Percentiles rank a stretch among this genome's conserved stretches.
phyloP scores from a whole-genome alignment of 306 rosid genomes.

The Citrullus mucosospermus region DNA sequence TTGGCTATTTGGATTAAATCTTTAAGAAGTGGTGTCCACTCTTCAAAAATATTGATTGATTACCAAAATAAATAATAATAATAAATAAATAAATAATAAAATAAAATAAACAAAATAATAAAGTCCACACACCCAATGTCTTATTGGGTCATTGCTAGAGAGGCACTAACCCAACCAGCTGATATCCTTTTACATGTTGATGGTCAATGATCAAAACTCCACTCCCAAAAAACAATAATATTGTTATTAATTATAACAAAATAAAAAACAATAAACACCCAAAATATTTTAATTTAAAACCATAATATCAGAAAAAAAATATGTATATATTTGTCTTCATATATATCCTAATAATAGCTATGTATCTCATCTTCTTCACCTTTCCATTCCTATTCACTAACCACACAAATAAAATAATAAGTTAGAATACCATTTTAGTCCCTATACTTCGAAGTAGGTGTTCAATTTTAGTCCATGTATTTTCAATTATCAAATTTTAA shows the following conservation, averaged over 20 bases:
- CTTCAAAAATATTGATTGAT: not conserved
- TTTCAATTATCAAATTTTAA: too few species aligned
- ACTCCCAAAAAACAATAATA: not conserved
- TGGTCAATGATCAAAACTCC: constrained; percentile 5
- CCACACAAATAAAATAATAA: not conserved
- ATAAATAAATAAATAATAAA: not conserved
- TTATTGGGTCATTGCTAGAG: not conserved
- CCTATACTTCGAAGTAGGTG: too few species aligned
- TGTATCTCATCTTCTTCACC: not conserved
- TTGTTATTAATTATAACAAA: too few species aligned
- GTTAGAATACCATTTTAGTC: too few species aligned
- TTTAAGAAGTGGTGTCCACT: not conserved
- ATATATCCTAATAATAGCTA: not conserved
- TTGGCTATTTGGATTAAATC: not conserved
- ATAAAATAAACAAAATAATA: not conserved
- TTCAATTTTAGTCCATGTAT: too few species aligned
- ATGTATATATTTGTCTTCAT: not conserved
- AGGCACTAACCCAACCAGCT: not conserved
- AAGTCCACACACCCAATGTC: not conserved
- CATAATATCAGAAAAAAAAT: too few species aligned
- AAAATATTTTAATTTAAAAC: too few species aligned
- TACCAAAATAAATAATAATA: not conserved
- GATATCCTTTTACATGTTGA: not conserved
- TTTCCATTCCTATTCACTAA: not conserved
- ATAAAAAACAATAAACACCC: not conserved